phyloP scores from a whole-genome alignment of 169 alveolate genomes.

The Plasmodium ovale region DNA sequence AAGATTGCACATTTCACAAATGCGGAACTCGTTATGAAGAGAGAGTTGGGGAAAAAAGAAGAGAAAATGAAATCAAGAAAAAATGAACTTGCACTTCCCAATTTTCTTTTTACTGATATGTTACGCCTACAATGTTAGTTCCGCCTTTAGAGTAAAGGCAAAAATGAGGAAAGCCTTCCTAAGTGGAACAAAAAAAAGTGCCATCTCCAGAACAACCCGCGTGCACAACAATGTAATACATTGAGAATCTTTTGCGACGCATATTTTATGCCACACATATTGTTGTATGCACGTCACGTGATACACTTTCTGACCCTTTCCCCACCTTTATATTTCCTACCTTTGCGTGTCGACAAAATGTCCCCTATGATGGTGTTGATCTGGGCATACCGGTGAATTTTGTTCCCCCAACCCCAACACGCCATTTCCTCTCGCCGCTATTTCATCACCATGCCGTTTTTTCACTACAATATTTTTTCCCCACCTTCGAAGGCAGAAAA shows the following conservation, averaged over 20 bases:
- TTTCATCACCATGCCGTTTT: neutral
- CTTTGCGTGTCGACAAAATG: too few relatives aligned
- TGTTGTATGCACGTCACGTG: neutral
- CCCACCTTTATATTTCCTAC: too few relatives aligned
- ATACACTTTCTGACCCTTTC: too few relatives aligned
- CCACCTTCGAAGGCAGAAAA: slow-evolving; percentile 13
- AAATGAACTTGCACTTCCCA: slow-evolving; percentile 35
- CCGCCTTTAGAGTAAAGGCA: slow-evolving; percentile 30
- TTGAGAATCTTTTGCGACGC: neutral
- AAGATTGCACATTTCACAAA: too few relatives aligned
- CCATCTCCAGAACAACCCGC: neutral
- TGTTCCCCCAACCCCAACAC: too few relatives aligned
- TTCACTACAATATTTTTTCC: slow-evolving; percentile 2
- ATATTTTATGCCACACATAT: neutral
- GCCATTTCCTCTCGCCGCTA: neutral
- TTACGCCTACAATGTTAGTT: neutral
- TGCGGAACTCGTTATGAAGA: too few relatives aligned
- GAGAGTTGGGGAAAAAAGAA: neutral
- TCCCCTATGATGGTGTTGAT: too few relatives aligned
- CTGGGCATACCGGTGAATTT: too few relatives aligned
- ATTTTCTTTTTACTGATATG: slow-evolving; percentile 18
- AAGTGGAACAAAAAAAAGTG: neutral
- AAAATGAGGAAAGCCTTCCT: neutral
- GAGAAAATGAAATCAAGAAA: slow-evolving; percentile 14
- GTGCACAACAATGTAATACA: slow-evolving; percentile 54